Conservation (phyloP, 345 rosid species). For the Lumnitzera racemosa region DNA sequence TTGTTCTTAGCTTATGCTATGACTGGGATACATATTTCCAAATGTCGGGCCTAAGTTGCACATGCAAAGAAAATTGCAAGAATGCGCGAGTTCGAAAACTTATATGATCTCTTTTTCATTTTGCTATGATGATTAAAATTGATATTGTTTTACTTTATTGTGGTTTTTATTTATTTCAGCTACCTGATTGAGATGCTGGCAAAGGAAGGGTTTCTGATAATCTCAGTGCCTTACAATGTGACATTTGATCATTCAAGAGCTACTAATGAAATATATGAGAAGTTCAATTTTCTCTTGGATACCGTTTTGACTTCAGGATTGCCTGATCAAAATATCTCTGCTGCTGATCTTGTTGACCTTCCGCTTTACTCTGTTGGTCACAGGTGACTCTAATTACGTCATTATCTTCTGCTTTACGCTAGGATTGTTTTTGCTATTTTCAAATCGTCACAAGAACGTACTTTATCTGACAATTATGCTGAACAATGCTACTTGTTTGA, state of each 20-base stretch:
- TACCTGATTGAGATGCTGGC: slow-evolving; percentile 74
- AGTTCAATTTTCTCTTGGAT: slow-evolving; percentile 70
- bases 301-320: slow-evolving; percentile 46
- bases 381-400: slow-evolving; percentile 29
- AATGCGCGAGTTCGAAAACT: too few relatives aligned
- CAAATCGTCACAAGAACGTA: too few relatives aligned
- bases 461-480: too few relatives aligned
- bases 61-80: too few relatives aligned
- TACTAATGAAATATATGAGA: slow-evolving; percentile 60
- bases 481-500: too few relatives aligned
- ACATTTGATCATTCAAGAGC: slow-evolving; percentile 87
- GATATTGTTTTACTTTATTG: background rate
- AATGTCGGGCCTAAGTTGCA: too few relatives aligned
- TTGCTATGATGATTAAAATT: too few relatives aligned
- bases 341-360: slow-evolving; percentile 50
- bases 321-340: slow-evolving; percentile 41
- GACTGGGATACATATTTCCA: too few relatives aligned
- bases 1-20: too few relatives aligned
- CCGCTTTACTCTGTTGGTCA: slow-evolving; percentile 86
- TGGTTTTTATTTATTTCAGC: slow-evolving; percentile 21
- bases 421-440: too few relatives aligned
- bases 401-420: too few relatives aligned
- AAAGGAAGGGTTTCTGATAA: slow-evolving; percentile 73
- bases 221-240: slow-evolving; percentile 81
- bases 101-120: too few relatives aligned